Conservation (phyloP, 306 rosid species). For the Biancaea sappan region DNA sequence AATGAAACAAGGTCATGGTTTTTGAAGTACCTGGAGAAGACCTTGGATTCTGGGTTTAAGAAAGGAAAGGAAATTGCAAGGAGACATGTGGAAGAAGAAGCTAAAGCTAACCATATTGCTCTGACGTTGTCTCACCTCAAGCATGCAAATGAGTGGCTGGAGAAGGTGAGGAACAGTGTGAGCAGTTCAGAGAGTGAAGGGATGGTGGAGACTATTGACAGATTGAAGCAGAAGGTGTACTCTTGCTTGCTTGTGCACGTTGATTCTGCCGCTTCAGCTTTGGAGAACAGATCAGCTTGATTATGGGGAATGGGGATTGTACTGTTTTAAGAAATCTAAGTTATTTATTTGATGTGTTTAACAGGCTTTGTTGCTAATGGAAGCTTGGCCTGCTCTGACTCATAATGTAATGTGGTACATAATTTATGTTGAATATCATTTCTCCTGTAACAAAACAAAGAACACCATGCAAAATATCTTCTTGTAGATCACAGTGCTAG, state of each 20-base stretch:
- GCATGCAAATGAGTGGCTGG: slow-evolving; percentile 88
- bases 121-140: slow-evolving; percentile 85
- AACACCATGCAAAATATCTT: not conserved
- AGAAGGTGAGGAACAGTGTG: slow-evolving; percentile 47
- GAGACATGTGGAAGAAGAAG: slow-evolving; percentile 50
- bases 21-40: slow-evolving; percentile 73
- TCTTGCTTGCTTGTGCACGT: slow-evolving; percentile 68
- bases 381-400: slow-evolving; percentile 3
- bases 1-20: slow-evolving; percentile 90
- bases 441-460: not conserved
- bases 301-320: not conserved
- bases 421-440: not conserved
- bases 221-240: slow-evolving; percentile 65
- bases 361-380: slow-evolving; percentile 12
- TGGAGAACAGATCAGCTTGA: slow-evolving; percentile 62
- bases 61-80: slow-evolving; percentile 59
- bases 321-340: not conserved
- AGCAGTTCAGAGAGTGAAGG: slow-evolving; percentile 41
- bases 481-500: not conserved
- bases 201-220: slow-evolving; percentile 42
- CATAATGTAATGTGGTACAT: slow-evolving; percentile 13
- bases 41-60: slow-evolving; percentile 76
- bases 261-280: slow-evolving; percentile 70
- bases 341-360: slow-evolving; percentile 36
- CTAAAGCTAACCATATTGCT: slow-evolving; percentile 72